Conservation (phyloP, 2,329 filamentous ascomycete genomes). For the Huntiella abstrusa region DNA sequence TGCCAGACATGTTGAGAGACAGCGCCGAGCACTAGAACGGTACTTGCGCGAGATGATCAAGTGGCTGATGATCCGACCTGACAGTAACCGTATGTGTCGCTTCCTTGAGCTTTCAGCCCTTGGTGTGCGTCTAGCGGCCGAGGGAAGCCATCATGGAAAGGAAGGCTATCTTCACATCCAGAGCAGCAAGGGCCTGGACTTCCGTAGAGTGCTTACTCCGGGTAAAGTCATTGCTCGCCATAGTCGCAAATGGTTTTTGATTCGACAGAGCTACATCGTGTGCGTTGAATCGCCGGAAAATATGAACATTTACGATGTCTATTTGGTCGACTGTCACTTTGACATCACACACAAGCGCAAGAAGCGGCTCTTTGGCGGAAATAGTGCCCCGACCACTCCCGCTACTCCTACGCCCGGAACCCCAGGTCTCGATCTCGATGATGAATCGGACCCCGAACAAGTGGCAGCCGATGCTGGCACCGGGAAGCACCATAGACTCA, state of each 20-base stretch:
- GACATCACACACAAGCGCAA: slow-evolving; percentile 58
- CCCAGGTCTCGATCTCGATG: slow-evolving; percentile 5
- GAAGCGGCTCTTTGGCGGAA: slow-evolving; percentile 26
- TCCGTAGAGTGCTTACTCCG: slow-evolving; percentile 62
- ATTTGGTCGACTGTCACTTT: slow-evolving; percentile 85
- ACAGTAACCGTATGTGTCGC: slow-evolving; percentile 88
- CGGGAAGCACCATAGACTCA: slow-evolving; percentile 61
- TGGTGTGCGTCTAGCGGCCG: slow-evolving; percentile 79
- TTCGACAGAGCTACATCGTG: slow-evolving; percentile 93
- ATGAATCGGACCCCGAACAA: slow-evolving; percentile 9
- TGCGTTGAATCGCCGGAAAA: slow-evolving; percentile 97
- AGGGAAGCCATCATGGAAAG: slow-evolving; percentile 94
- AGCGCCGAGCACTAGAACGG: slow-evolving; percentile 68
- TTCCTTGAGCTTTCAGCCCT: slow-evolving; percentile 90
- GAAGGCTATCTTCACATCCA: slow-evolving; percentile 89
- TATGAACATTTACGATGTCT: slow-evolving; percentile 97
- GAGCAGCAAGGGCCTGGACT: slow-evolving; percentile 74
- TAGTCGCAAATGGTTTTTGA: slow-evolving; percentile 89
- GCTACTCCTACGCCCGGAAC: slow-evolving; percentile 1
- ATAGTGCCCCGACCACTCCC: slow-evolving; percentile 8
- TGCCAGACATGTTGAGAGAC: slow-evolving; percentile 56
- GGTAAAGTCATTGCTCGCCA: slow-evolving; percentile 64
- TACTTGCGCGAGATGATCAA: slow-evolving; percentile 89
- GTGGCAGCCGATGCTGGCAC: slow-evolving; percentile 13
- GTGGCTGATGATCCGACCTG: slow-evolving; percentile 89